These are phyloP conservation scores for Neurospora sp. DNA, from an alignment of 495 filamentous ascomycete species.

Conservation along the genomic window DNA sequence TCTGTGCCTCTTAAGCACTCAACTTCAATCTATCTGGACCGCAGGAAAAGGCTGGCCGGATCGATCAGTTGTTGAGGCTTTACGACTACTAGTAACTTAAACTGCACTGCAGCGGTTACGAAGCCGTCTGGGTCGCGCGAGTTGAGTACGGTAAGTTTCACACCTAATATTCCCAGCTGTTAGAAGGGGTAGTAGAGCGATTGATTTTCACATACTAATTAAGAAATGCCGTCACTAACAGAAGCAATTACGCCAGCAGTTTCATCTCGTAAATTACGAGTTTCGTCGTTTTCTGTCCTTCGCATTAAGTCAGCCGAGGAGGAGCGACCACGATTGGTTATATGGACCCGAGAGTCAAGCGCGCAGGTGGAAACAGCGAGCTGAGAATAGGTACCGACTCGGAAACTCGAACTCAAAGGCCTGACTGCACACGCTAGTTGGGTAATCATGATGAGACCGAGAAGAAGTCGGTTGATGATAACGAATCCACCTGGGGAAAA, in stretches of 20 bases:
- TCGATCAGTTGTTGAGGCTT: background rate
- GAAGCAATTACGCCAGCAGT: background rate
- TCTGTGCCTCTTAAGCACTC: background rate
- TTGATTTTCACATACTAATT: background rate
- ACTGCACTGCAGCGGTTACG: background rate
- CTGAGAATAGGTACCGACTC: background rate
- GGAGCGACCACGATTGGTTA: background rate
- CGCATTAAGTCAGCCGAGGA: background rate
- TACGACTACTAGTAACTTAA: background rate
- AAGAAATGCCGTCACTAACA: background rate
- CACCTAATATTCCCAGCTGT: background rate
- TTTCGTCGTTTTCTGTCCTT: background rate
- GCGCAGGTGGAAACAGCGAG: background rate
- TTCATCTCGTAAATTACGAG: background rate
- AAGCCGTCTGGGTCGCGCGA: background rate
- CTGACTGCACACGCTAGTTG: too few relatives aligned
- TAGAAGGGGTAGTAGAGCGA: background rate
- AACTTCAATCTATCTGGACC: background rate
- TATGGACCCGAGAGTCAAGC: background rate
- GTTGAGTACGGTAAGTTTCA: background rate
- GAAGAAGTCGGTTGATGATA: too few relatives aligned
- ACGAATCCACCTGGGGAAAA: too few relatives aligned
- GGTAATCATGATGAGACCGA: too few relatives aligned
- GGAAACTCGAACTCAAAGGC: background rate
- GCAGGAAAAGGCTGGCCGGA: background rate